Evolutionary conservation across 2,329 filamentous ascomycete genomes (phyloP), one percentile per base, ranked within the genome.

Genomic region (Stromatinia cepivora): DNA sequence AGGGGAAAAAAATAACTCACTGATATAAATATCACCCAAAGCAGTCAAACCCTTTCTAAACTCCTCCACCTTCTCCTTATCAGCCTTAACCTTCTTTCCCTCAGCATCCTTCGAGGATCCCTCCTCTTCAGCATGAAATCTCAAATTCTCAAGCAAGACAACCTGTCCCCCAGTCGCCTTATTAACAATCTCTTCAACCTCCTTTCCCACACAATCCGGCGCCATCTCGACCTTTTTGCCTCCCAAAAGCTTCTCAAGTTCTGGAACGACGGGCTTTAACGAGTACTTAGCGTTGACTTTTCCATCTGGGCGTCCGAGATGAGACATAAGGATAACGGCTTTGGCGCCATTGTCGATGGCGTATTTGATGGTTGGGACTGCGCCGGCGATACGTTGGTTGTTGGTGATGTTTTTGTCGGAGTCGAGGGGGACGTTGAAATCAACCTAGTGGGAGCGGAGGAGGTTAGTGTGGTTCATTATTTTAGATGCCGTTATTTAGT

Each of bases 351-450:
- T 84, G 75, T 97, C 92, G 78, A 95, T 84, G 79, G 93, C 93
- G 82, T 97, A 90, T 85, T 96, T 96, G 86, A 97, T 97, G 78
- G 94, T 97, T 78, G 93, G 93, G 74, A 97, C 84, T 78, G 95
- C 95, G 79, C 95, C 96, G 78, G 93, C 94, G 79, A 99, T 99
- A 82, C 95, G 94, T 86, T 99, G 95, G 84, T 90, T 93, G 88
- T 99, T 99, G 82, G 95, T 98, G 82, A 99, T 88, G 69, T 96
- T 94, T 85, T 93, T 96, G 80, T 95, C 86, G 76, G 85, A 88
- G 80, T 99, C 93, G 79, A 99, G 93, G 74, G 95, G 95, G 70
- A 99, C 96, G 84, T 99, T 99, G 90, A 99, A 99, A 88, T 99
- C 95, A 81, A 99, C 94, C 94, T 97, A 78, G 65, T 54, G 61